Conservation (phyloP, 2,329 filamentous ascomycete species). For the Fusarium austroafricanum region DNA sequence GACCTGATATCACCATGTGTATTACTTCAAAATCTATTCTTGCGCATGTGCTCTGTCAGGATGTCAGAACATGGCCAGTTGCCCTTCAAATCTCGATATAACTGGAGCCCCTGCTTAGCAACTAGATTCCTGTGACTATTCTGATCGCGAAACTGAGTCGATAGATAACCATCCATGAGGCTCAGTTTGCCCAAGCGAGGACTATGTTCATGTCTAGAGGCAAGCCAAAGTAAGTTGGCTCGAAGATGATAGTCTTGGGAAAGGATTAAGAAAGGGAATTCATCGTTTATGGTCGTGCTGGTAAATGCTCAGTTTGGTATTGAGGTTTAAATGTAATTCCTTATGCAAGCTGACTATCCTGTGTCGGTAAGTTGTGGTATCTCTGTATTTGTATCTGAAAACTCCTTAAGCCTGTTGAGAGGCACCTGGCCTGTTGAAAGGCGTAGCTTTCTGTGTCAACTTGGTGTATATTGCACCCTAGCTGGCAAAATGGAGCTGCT, state of each 20-base stretch:
- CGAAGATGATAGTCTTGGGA: neutral
- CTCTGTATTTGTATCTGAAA: constrained; percentile 30
- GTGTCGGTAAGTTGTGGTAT: constrained; percentile 34
- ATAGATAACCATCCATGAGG: neutral
- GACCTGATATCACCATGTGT: neutral
- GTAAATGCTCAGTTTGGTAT: constrained; percentile 23
- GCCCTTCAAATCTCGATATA: neutral
- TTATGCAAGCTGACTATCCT: constrained; percentile 26
- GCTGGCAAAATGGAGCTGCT: constrained; percentile 17
- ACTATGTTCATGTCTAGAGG: neutral
- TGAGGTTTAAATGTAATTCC: constrained; percentile 31
- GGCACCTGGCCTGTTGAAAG: constrained; percentile 47
- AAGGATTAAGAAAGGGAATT: neutral
- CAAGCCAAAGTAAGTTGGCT: no score
- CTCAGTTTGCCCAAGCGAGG: neutral
- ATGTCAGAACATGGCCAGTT: neutral
- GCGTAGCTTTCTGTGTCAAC: constrained; percentile 40
- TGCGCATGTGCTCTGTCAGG: neutral
- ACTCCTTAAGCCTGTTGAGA: constrained; percentile 47
- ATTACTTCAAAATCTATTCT: neutral
- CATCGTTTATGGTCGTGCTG: constrained; percentile 10
- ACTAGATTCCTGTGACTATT: neutral
- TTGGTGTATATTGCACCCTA: constrained; percentile 29
- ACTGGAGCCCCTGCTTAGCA: no score
- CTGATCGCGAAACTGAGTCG: neutral